Base-by-base conservation (phyloP, 805 yeast genomes). In the Blastobotrys attinorum region DNA sequence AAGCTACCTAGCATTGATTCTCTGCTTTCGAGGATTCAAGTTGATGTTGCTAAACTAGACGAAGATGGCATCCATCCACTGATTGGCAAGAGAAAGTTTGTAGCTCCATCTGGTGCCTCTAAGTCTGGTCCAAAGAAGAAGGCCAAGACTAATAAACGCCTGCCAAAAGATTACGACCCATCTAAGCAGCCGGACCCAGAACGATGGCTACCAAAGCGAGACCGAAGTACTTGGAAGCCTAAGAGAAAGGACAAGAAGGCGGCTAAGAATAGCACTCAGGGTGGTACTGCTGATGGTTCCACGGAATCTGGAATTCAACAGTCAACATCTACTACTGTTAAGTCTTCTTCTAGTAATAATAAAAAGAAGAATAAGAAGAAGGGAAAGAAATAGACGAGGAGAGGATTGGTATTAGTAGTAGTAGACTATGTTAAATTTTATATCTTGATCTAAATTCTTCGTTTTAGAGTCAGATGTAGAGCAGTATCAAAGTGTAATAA, bases 191-290 rank as follows among this genome's bases (percentile, higher is more conserved):
- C 75, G 2, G 83, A 81, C 53, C 73, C 76, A 15, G 97, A 89
- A 62, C 81, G 97, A 65, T 89, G 97, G 97, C 63, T 90, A 40
- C 95, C 96, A 18, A 55, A 83, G 72, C 83, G 79, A 59, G 94
- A 89, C 59, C 77, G 97, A 61, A 75, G 88, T 4, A 77, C 80
- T 54, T 88, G 83, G 66, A 85, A 78, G 62, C 85, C 94, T 11
- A 82, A 84, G 58, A 79, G 77, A 67, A 76, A 79, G 51, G 81
- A 77, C 60, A 73, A 71, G 52, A 66, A 67, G 51, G 63, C 63
- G 40, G 52, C 55, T 4, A 65, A 67, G 4, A 72, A 70, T 49
- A 47, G 55, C 7, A 76, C 83, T 0, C 85, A 79, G 59, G 87
- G 85, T 55, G 81, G 81, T 32, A 51, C 63, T 25, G 73, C 73